Percentiles rank a stretch among this genome's conserved stretches.
phyloP scores from a whole-genome alignment of 148 eudicot species.

The Rhododendron ovatum region DNA sequence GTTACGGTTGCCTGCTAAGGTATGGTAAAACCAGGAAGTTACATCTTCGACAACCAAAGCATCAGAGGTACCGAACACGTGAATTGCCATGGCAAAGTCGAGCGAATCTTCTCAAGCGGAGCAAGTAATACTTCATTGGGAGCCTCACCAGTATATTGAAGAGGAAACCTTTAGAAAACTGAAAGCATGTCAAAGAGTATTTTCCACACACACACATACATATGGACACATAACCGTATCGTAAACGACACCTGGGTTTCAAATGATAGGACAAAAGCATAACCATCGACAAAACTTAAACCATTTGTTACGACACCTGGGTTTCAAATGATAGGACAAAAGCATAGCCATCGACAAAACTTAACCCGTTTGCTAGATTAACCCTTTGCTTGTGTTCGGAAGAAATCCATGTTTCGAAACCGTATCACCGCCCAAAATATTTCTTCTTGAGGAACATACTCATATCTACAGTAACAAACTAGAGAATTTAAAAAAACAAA shows the following conservation, averaged over 20 bases:
- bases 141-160: background rate
- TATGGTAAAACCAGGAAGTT: background rate
- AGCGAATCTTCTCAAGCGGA: too few relatives aligned
- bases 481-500: background rate
- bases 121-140: background rate
- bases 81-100: background rate
- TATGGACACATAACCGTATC: background rate
- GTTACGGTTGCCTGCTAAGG: background rate
- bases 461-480: background rate
- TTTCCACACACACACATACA: background rate
- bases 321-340: background rate
- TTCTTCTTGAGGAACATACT: background rate
- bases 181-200: background rate
- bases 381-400: background rate
- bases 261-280: background rate
- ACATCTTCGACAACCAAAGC: background rate
- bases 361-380: background rate
- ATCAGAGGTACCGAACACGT: background rate
- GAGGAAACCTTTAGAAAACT: background rate
- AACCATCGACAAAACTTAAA: background rate
- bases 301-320: background rate
- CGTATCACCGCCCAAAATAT: background rate
- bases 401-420: background rate
- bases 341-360: background rate
- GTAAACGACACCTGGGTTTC: background rate